These are phyloP conservation scores for Yarrowia osloensis DNA, from an alignment of 805 yeast genomes.

Conservation along the genomic window DNA sequence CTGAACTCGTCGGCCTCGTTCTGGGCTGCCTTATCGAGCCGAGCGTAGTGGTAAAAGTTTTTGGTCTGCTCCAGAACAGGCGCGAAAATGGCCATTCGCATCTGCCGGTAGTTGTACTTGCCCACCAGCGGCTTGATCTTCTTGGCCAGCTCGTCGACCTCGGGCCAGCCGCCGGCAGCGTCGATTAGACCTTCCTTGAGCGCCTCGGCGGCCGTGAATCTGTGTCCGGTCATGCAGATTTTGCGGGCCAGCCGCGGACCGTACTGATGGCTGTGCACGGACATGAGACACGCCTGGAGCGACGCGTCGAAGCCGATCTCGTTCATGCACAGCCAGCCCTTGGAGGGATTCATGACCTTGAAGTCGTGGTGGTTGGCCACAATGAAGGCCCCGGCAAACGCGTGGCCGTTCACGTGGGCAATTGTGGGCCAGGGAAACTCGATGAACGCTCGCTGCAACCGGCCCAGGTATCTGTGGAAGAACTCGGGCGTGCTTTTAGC, in stretches of 20 bases:
- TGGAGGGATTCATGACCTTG: slow-evolving; percentile 45
- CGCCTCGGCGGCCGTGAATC: slow-evolving; percentile 43
- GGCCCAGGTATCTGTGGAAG: slow-evolving; percentile 41
- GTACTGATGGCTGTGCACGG: slow-evolving; percentile 40
- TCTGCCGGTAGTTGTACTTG: slow-evolving; percentile 3
- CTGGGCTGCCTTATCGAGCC: not conserved
- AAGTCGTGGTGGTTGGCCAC: slow-evolving; percentile 45
- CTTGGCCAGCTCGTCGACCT: slow-evolving; percentile 9
- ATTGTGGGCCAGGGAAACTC: slow-evolving; percentile 48
- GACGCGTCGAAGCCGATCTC: slow-evolving; percentile 46
- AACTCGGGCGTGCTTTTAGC: slow-evolving; percentile 43
- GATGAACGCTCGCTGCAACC: slow-evolving; percentile 41
- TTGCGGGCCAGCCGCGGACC: slow-evolving; percentile 40
- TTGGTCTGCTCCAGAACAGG: slow-evolving; percentile 1
- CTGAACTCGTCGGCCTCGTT: slow-evolving; percentile 1
- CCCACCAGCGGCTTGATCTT: not conserved
- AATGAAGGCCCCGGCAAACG: slow-evolving; percentile 48
- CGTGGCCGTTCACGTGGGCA: slow-evolving; percentile 47
- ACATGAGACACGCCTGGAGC: slow-evolving; percentile 42
- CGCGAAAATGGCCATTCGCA: slow-evolving; percentile 22
- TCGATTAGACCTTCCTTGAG: slow-evolving; percentile 41
- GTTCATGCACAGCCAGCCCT: slow-evolving; percentile 46
- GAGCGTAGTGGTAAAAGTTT: not conserved
- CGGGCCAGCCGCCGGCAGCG: slow-evolving; percentile 40
- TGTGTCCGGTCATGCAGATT: slow-evolving; percentile 42